Percentiles rank a stretch among this genome's conserved stretches.
Evolutionary conservation across 1,284 basidiomycete species (phyloP).

Genomic region (Ustilago loliicola): DNA sequence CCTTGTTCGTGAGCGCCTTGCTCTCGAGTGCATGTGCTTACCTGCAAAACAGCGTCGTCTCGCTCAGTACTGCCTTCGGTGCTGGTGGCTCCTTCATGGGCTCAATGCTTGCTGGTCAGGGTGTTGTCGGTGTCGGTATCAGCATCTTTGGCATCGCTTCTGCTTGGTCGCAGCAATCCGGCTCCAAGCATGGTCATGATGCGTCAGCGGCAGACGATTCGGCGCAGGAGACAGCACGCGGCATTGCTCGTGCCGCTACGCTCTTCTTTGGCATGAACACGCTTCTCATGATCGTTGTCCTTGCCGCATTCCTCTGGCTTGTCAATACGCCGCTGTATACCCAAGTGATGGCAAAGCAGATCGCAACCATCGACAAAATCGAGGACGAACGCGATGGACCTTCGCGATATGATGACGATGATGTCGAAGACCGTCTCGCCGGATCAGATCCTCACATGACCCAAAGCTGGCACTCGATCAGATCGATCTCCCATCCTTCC

Average conservation of each 20-base stretch:
- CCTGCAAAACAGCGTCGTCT: conserved; percentile 65
- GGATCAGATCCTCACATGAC: conserved; percentile 26
- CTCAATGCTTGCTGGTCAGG: conserved; percentile 64
- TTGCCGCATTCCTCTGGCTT: conserved; percentile 47
- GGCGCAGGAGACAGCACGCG: conserved; percentile 25
- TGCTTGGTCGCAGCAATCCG: conserved; percentile 46
- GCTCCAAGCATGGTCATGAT: background rate
- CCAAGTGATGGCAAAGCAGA: conserved; percentile 53
- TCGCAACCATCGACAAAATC: conserved; percentile 49
- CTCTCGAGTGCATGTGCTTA: conserved; percentile 61
- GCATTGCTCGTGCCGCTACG: conserved; percentile 51
- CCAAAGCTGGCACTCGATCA: conserved; percentile 53
- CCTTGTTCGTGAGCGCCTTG: conserved; percentile 38
- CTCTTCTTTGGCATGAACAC: conserved; percentile 55
- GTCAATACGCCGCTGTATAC: conserved; percentile 41
- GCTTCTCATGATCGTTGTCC: conserved; percentile 42
- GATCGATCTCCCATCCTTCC: conserved; percentile 46
- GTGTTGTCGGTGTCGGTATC: conserved; percentile 58
- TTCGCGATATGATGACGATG: conserved; percentile 15
- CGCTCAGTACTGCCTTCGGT: conserved; percentile 61
- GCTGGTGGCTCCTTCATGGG: conserved; percentile 57
- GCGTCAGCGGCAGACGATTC: conserved; percentile 13
- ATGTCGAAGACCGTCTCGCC: conserved; percentile 16
- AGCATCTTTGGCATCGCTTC: conserved; percentile 58
- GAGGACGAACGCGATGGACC: conserved; percentile 25